Percentiles rank a stretch among this genome's conserved stretches.
Evolutionary conservation across 139 green algal genomes (phyloP).

Genomic region (Coelastrella sp.): DNA sequence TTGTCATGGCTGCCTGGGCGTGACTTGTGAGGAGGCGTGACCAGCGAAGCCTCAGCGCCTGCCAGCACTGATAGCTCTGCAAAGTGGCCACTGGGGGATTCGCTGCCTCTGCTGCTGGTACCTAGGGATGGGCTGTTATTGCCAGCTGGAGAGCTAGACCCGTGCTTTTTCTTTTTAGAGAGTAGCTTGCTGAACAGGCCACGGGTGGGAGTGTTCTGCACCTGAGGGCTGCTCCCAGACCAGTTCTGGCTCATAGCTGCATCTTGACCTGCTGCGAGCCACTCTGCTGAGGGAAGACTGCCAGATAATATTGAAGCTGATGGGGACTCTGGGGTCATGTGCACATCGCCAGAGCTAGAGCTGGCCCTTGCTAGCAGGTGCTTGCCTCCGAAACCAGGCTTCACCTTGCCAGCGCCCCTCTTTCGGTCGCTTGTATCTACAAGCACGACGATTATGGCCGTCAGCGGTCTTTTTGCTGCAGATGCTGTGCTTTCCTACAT

Average conservation of each 20-base stretch:
- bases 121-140: conserved; percentile 2
- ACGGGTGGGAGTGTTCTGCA: background rate
- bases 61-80: background rate
- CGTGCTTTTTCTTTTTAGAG: conserved; percentile 12
- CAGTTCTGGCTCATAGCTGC: background rate
- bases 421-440: conserved; percentile 3
- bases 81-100: background rate
- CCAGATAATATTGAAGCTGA: background rate
- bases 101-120: conserved; percentile 18
- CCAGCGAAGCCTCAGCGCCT: background rate
- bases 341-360: conserved; percentile 16
- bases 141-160: background rate
- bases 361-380: background rate
- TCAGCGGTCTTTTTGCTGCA: too few species aligned
- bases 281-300: background rate
- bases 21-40: background rate
- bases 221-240: background rate
- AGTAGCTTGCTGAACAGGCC: conserved; percentile 22
- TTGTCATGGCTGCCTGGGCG: background rate
- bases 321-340: background rate
- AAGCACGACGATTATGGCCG: background rate
- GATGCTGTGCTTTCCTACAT: too few species aligned
- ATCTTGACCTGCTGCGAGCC: conserved; percentile 2
- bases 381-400: background rate
- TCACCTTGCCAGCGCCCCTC: conserved; percentile 6